Evolutionary conservation across 352 stramenopile species (phyloP).

Genomic region (Pythium chondricola): DNA sequence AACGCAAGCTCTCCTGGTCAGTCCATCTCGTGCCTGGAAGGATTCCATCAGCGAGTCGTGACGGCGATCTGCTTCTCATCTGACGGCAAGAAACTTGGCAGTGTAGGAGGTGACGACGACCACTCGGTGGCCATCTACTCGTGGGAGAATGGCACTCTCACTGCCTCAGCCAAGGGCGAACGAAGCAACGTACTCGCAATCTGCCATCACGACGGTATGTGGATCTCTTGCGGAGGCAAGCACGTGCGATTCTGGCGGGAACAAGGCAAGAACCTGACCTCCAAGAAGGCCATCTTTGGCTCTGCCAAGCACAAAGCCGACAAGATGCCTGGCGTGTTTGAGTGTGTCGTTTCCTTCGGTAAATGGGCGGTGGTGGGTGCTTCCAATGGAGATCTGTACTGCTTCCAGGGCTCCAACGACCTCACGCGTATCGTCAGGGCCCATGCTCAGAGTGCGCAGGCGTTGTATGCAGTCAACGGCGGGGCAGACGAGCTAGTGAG

Average conservation of each 20-base stretch:
- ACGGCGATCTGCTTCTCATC: slow-evolving; percentile 60
- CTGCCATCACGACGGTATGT: slow-evolving; percentile 45
- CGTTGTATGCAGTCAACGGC: slow-evolving; percentile 35
- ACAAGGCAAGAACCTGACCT: slow-evolving; percentile 60
- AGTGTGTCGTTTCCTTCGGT: slow-evolving; percentile 46
- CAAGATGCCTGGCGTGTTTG: slow-evolving; percentile 40
- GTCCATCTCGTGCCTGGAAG: slow-evolving; percentile 45
- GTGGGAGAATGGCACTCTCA: slow-evolving; percentile 50
- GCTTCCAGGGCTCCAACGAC: slow-evolving; percentile 57
- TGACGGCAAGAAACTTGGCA: slow-evolving; percentile 63
- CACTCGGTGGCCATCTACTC: slow-evolving; percentile 81
- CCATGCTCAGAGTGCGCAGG: slow-evolving; percentile 38
- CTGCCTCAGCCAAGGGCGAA: slow-evolving; percentile 51
- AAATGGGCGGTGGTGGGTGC: slow-evolving; percentile 37
- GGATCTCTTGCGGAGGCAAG: slow-evolving; percentile 68
- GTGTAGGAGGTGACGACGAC: slow-evolving; percentile 76
- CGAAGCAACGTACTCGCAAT: slow-evolving; percentile 49
- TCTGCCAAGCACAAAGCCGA: slow-evolving; percentile 44
- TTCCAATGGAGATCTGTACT: slow-evolving; percentile 70
- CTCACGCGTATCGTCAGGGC: slow-evolving; percentile 44
- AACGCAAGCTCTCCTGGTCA: slow-evolving; percentile 23
- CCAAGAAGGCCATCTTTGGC: slow-evolving; percentile 68
- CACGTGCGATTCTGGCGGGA: slow-evolving; percentile 74
- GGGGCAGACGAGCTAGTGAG: slow-evolving; percentile 56
- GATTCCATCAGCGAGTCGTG: slow-evolving; percentile 77